Percentiles rank a stretch among this genome's conserved stretches.
Conservation (phyloP, 345 rosid genomes). For the Odontarrhena argentea region DNA sequence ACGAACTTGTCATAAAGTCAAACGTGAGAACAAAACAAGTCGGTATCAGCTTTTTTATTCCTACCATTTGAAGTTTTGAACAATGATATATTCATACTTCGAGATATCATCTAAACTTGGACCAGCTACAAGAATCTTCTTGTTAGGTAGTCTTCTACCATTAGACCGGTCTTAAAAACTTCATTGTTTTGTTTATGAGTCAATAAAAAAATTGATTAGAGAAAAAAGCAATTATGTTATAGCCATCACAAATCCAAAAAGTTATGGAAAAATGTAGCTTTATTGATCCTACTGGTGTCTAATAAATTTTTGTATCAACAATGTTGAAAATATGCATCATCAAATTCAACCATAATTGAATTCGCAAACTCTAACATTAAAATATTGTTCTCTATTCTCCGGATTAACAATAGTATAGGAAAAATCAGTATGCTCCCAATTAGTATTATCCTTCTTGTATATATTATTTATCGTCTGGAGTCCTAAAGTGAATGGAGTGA, state of each 20-base stretch:
- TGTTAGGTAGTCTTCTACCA: constrained; percentile 29
- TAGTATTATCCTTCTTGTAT: too few species aligned
- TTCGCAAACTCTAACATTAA: too few species aligned
- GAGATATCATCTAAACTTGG: background rate
- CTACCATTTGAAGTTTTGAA: background rate
- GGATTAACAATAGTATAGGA: too few species aligned
- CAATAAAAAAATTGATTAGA: constrained; percentile 10
- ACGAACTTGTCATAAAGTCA: constrained; percentile 16
- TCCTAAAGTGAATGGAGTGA: too few species aligned
- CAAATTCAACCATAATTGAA: too few species aligned
- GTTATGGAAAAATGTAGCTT: constrained; percentile 7
- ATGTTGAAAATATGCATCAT: too few species aligned
- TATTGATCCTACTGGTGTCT: too few species aligned
- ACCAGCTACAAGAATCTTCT: constrained; percentile 15
- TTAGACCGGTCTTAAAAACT: background rate
- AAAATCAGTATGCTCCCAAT: too few species aligned
- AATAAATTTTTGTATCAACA: too few species aligned
- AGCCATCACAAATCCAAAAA: constrained; percentile 31
- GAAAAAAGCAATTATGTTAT: constrained; percentile 5
- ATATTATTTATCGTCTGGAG: too few species aligned
- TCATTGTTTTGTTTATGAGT: constrained; percentile 3
- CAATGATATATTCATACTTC: background rate
- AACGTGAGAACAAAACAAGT: constrained; percentile 20
- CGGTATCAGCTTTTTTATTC: constrained; percentile 19
- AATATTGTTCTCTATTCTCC: too few species aligned